Evolutionary conservation across 805 yeast species (phyloP).

Genomic region (Ogataea ganodermae): DNA sequence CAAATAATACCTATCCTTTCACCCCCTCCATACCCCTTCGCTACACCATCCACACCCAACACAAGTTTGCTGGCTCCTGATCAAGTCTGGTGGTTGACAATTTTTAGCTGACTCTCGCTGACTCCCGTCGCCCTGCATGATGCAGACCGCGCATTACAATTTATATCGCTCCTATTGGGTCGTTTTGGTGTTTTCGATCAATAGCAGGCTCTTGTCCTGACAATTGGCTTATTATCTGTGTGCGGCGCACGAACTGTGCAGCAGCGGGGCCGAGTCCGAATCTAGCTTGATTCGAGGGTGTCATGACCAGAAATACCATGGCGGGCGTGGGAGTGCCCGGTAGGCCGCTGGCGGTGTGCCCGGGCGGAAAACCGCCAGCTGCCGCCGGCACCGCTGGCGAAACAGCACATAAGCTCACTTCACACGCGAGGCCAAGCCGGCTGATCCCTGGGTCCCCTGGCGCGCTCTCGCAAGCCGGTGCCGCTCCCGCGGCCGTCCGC

Average conservation of each 20-base stretch:
- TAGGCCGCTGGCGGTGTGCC: background rate
- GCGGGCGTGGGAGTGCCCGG: background rate
- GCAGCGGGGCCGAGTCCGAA: conserved; percentile 9
- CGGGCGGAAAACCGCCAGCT: no score
- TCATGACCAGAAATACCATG: conserved; percentile 1
- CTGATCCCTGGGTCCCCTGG: no score
- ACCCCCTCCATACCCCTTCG: no score
- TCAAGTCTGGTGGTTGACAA: no score
- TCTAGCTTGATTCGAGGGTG: background rate
- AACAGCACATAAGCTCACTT: no score
- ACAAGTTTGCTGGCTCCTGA: no score
- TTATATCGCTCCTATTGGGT: conserved; percentile 20
- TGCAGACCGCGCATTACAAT: conserved; percentile 14
- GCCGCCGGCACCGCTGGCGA: no score
- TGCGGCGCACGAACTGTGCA: background rate
- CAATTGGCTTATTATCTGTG: conserved; percentile 4
- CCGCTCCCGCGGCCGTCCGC: background rate
- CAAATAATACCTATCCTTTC: background rate
- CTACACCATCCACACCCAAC: background rate
- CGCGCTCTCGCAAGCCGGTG: no score
- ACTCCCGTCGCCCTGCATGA: conserved; percentile 5
- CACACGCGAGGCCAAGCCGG: no score
- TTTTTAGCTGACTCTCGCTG: background rate
- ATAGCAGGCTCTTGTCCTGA: background rate
- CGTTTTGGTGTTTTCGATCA: conserved; percentile 9